A percentile compares a stretch with the other conserved stretches of the same genome.
phyloP scores from a whole-genome alignment of 1,284 basidiomycete species.

The Afroboletus lepidellus region DNA sequence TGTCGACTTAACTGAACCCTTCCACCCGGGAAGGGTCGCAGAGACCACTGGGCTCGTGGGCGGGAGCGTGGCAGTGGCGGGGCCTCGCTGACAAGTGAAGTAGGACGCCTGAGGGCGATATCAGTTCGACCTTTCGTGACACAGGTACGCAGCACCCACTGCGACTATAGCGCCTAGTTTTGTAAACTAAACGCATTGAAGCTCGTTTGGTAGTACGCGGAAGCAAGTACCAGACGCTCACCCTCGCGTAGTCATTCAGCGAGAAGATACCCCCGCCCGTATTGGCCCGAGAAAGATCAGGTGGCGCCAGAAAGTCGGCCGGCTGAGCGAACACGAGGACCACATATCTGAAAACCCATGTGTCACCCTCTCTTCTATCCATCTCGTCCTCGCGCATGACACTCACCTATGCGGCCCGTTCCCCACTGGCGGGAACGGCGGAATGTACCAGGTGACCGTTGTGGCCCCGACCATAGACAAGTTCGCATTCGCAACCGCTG shows the following conservation, averaged over 20 bases:
- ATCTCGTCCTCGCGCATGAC: neutral
- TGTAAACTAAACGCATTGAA: constrained; percentile 38
- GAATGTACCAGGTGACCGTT: constrained; percentile 67
- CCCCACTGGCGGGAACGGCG: constrained; percentile 66
- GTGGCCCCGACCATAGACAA: constrained; percentile 52
- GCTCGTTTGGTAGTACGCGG: constrained; percentile 3
- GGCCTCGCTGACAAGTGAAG: constrained; percentile 73
- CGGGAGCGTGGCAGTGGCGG: constrained; percentile 49
- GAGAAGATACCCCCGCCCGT: constrained; percentile 52
- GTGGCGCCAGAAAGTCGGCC: constrained; percentile 58
- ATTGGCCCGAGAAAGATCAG: constrained; percentile 50
- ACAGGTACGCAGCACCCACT: constrained; percentile 36
- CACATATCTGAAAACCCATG: constrained; percentile 51
- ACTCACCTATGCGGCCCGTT: constrained; percentile 68
- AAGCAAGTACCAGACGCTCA: constrained; percentile 22
- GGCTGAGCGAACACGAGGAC: constrained; percentile 66
- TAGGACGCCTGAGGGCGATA: constrained; percentile 54
- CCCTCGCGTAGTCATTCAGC: constrained; percentile 52
- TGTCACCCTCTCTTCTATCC: neutral
- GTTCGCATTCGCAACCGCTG: constrained; percentile 33
- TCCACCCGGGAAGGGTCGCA: constrained; percentile 49
- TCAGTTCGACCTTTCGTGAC: neutral
- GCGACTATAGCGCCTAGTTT: constrained; percentile 59
- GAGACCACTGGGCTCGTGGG: constrained; percentile 63
- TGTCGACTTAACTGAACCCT: constrained; percentile 12